phyloP scores from a whole-genome alignment of 768 basidiomycete genomes.

The Collybia sordida region DNA sequence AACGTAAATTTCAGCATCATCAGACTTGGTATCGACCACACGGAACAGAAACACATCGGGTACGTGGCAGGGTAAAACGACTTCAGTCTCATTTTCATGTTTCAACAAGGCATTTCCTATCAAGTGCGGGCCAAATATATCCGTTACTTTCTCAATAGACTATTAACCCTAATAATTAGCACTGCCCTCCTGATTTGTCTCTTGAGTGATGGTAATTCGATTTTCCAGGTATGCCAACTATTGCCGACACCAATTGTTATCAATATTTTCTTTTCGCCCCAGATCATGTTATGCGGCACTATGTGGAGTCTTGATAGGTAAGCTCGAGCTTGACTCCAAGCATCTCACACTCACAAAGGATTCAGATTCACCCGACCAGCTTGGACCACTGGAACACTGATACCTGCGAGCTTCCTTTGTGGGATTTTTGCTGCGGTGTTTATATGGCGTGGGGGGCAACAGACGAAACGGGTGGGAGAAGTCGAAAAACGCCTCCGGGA shows the following conservation, averaged over 20 bases:
- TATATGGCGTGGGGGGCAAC: slow-evolving; percentile 72
- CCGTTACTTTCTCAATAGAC: too few species aligned
- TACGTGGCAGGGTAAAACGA: slow-evolving; percentile 24
- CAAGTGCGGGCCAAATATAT: slow-evolving; percentile 36
- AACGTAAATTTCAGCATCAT: slow-evolving; percentile 63
- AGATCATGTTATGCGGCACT: slow-evolving; percentile 67
- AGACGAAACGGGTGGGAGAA: slow-evolving; percentile 65
- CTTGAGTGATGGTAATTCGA: slow-evolving; percentile 72
- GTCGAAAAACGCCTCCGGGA: slow-evolving; percentile 60
- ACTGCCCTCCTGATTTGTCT: slow-evolving; percentile 73
- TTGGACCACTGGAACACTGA: slow-evolving; percentile 68
- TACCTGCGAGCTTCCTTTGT: slow-evolving; percentile 73
- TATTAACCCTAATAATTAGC: slow-evolving; percentile 27
- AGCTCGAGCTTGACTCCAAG: slow-evolving; percentile 1
- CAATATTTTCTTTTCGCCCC: neutral
- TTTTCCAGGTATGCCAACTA: slow-evolving; percentile 61
- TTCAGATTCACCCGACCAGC: slow-evolving; percentile 60
- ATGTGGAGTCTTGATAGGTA: slow-evolving; percentile 83
- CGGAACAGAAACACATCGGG: slow-evolving; percentile 78
- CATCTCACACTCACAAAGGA: neutral
- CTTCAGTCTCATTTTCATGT: slow-evolving; percentile 2
- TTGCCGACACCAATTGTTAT: neutral
- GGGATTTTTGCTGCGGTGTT: slow-evolving; percentile 73
- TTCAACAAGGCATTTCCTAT: slow-evolving; percentile 64
- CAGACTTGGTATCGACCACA: slow-evolving; percentile 90